Evolutionary conservation across 2,329 filamentous ascomycete genomes (phyloP), one percentile per base, ranked within the genome.

Genomic region (Diatrype stigma): DNA sequence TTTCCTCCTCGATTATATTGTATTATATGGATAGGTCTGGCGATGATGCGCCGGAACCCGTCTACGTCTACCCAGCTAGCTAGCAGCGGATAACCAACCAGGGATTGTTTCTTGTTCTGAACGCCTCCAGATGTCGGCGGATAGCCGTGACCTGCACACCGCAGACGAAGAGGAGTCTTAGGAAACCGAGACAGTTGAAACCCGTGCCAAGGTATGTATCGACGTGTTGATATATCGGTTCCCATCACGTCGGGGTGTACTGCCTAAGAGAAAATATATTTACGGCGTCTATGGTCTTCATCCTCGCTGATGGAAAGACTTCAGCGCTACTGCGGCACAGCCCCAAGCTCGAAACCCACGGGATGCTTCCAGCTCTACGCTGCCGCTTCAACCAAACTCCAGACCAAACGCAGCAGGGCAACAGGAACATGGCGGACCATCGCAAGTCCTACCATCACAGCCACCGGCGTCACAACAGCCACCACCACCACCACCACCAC

Each of bases 151-250:
- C 49, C 42, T 66, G 64, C 47, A 22, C 45, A 17, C 58, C 63
- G 28, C 62, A 64, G 48, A 63, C 61, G 1, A 64, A 59, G n/a
- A 61, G 55, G 48, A 63, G 58, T 22, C 37, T 65, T 14, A 60
- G 64, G 54, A 63, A 52, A 45, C 63, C 64, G 6, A 60, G 63
- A 47, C 62, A 62, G 47, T 48, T 66, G 8, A 65, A 60, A 40
- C 30, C 48, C 48, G 28, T 5, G 10, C 10, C 42, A 46, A 54
- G 47, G 60, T 63, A 55, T 42, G 58, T 54, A n/a, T n/a, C n/a
- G n/a, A n/a, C n/a, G n/a, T n/a, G n/a, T n/a, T n/a, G n/a, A n/a
- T n/a, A n/a, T n/a, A n/a, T n/a, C n/a, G n/a, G n/a, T n/a, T n/a
- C n/a, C n/a, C n/a, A n/a, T n/a, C n/a, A n/a, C n/a, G n/a, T n/a